Evolutionary conservation across 108 stramenopile species (phyloP).

Genomic region (Cyclotella sp.): DNA sequence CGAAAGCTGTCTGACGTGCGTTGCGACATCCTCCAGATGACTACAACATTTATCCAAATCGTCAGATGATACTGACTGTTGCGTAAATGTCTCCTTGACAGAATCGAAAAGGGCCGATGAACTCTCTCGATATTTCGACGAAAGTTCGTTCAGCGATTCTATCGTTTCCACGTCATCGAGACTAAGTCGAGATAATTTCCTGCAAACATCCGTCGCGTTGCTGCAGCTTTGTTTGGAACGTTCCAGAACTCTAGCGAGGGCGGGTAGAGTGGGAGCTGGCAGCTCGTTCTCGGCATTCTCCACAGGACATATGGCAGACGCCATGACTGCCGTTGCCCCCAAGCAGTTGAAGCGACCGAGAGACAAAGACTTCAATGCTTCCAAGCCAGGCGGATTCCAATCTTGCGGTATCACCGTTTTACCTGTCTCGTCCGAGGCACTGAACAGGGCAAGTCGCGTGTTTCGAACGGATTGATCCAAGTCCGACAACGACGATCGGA

Average conservation of each 20-base stretch:
- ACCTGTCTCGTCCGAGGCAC: slow-evolving; percentile 68
- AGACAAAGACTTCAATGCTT: slow-evolving; percentile 67
- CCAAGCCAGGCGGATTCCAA: slow-evolving; percentile 83
- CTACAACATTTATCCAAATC: slow-evolving; percentile 28
- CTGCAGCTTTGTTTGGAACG: slow-evolving; percentile 41
- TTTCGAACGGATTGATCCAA: slow-evolving; percentile 65
- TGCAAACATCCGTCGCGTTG: slow-evolving; percentile 41
- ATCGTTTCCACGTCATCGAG: slow-evolving; percentile 38
- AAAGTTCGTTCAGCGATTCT: slow-evolving; percentile 23
- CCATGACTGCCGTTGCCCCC: slow-evolving; percentile 75
- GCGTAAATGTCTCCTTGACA: slow-evolving; percentile 25
- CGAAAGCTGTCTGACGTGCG: slow-evolving; percentile 26
- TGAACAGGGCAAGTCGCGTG: slow-evolving; percentile 65
- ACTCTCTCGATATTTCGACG: slow-evolving; percentile 13
- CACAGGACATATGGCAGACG: slow-evolving; percentile 62
- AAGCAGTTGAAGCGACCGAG: slow-evolving; percentile 71
- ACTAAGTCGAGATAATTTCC: slow-evolving; percentile 28
- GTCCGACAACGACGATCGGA: slow-evolving; percentile 74
- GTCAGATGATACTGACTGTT: slow-evolving; percentile 26
- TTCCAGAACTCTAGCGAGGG: slow-evolving; percentile 25
- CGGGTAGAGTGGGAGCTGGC: slow-evolving; percentile 37
- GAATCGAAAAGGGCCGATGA: slow-evolving; percentile 29
- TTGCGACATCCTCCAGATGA: slow-evolving; percentile 28
- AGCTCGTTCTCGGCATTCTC: slow-evolving; percentile 50
- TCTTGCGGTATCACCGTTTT: slow-evolving; percentile 63